Base-by-base conservation (phyloP, 2,329 filamentous ascomycete species). In the Fusarium irregulare region DNA sequence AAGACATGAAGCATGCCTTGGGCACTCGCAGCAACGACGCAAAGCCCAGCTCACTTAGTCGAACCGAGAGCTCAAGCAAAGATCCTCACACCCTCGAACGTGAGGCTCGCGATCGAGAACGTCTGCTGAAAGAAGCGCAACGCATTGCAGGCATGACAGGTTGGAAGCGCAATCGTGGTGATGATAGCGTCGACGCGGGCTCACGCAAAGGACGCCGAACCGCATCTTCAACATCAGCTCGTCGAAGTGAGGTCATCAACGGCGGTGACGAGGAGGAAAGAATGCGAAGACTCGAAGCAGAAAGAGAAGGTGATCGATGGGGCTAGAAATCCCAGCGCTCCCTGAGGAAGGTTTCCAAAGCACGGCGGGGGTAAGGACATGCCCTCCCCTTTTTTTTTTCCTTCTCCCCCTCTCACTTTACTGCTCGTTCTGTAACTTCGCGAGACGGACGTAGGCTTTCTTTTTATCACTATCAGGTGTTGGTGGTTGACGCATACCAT, bases 61-160 rank as follows among this genome's bases (percentile, higher is more conserved):
- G 83, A 28, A 34, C 58, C 11, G 67, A 64, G 8, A 47, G 50
- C 47, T 51, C 64, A 7, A 60, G 55, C 56, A 72, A 76, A 28
- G 72, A 74, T 69, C 84, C 88, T n/a, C 90, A 92, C 77, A 90
- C 91, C 3, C 82, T 90, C 0, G 91, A 93, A 78, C 88, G 91
- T 23, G 90, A 92, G 76, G 87, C 87, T 14, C 83, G 89, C 18
- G 86, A 91, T 74, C 84, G 89, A 47, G 89, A 92, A 77, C 84
- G 91, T 27, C 82, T 92, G 54, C 82, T 91, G 14, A 91, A 90
- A 74, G 91, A 93, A 78, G 88, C 89, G 41, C 89, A 92, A 78
- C 86, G 88, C 37, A 87, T 91, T 78, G 84, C 88, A 46, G 83
- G 87, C 45, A 76, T 89, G 55, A 78, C 83, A 4, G 81, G 84